Conservation (phyloP, 306 rosid species). For the Lathyrus aphaca region DNA sequence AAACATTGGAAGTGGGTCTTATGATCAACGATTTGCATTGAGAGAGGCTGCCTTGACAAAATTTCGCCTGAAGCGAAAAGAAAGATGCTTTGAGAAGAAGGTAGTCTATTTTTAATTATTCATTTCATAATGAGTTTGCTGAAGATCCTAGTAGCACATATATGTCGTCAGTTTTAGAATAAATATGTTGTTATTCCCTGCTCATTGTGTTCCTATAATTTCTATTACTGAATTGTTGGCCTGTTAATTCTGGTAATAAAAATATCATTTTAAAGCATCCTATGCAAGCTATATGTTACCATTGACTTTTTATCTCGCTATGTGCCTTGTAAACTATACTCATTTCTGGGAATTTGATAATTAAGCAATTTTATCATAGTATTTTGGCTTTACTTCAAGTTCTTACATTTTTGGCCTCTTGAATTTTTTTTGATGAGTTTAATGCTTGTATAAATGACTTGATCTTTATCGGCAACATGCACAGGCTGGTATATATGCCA, state of each 20-base stretch:
- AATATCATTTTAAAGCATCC: conserved; percentile 16
- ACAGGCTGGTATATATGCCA: conserved; percentile 1
- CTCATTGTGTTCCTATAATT: conserved; percentile 8
- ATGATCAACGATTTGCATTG: conserved; percentile 52
- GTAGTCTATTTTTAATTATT: conserved; percentile 45
- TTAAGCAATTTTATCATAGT: conserved; percentile 18
- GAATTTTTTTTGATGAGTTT: background rate
- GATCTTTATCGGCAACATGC: conserved; percentile 14
- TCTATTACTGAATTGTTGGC: conserved; percentile 9
- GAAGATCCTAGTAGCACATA: conserved; percentile 16
- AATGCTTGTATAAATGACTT: conserved; percentile 10
- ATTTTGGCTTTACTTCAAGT: conserved; percentile 18
- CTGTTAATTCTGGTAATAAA: conserved; percentile 5
- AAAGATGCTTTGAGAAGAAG: conserved; percentile 82
- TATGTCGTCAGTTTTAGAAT: conserved; percentile 12
- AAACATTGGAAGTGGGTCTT: conserved; percentile 47
- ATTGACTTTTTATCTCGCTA: background rate
- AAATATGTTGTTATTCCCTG: conserved; percentile 6
- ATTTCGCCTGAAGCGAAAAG: conserved; percentile 75
- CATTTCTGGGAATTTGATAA: conserved; percentile 28
- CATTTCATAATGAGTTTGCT: conserved; percentile 14
- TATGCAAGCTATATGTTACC: conserved; percentile 7
- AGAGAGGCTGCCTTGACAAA: conserved; percentile 79
- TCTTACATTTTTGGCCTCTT: conserved; percentile 4
- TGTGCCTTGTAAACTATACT: background rate